phyloP scores from a whole-genome alignment of 2,329 filamentous ascomycete genomes.

The Fusarium sp. region DNA sequence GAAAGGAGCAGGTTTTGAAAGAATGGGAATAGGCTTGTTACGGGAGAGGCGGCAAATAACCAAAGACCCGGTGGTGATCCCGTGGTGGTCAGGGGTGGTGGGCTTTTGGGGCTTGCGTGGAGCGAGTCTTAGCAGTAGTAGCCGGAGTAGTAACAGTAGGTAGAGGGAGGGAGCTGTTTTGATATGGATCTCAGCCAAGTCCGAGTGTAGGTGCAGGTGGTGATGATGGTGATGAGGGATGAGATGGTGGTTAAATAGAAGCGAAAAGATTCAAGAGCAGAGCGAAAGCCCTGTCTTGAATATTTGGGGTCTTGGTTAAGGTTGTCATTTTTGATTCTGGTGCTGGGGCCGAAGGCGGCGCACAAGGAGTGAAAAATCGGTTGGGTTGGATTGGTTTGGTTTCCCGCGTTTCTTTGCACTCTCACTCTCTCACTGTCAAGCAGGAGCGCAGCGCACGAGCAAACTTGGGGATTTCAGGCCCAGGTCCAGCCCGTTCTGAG shows the following conservation, averaged over 20 bases:
- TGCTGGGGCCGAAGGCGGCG: slow-evolving; percentile 54
- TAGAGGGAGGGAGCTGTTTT: too few species aligned
- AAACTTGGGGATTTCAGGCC: slow-evolving; percentile 30
- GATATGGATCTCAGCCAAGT: slow-evolving; percentile 8
- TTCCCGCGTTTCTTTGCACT: slow-evolving; percentile 42
- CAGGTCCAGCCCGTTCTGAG: slow-evolving; percentile 21
- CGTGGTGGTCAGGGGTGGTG: slow-evolving; percentile 47
- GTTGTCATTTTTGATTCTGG: slow-evolving; percentile 53
- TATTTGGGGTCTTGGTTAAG: slow-evolving; percentile 54
- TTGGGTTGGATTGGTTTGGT: slow-evolving; percentile 46
- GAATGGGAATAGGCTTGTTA: slow-evolving; percentile 39
- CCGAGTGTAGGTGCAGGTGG: slow-evolving; percentile 23
- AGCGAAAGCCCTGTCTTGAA: slow-evolving; percentile 51
- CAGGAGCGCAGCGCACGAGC: slow-evolving; percentile 5
- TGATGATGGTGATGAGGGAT: slow-evolving; percentile 43
- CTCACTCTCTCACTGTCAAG: background rate
- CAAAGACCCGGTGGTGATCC: slow-evolving; percentile 45
- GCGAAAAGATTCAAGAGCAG: slow-evolving; percentile 43
- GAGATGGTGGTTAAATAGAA: slow-evolving; percentile 36
- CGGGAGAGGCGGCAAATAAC: slow-evolving; percentile 45
- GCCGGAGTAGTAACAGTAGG: background rate
- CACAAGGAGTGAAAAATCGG: slow-evolving; percentile 51
- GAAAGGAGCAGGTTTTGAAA: slow-evolving; percentile 35
- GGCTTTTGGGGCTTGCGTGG: slow-evolving; percentile 47
- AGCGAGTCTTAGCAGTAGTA: slow-evolving; percentile 37